phyloP scores from a whole-genome alignment of 2,329 filamentous ascomycete species.

The Pestalotiopsis sp. region DNA sequence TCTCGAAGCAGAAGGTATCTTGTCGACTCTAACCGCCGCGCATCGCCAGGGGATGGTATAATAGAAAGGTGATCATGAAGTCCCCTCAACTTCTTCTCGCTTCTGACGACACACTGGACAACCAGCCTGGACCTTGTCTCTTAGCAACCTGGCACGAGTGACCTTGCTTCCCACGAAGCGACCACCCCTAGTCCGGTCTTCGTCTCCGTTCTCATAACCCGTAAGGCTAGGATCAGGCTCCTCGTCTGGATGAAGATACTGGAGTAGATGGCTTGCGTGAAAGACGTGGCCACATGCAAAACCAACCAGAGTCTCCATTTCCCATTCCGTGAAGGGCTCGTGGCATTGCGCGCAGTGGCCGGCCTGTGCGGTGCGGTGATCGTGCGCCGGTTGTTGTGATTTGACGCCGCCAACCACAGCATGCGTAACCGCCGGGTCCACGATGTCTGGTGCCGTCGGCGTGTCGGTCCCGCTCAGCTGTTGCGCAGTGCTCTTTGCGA shows the following conservation, averaged over 20 bases:
- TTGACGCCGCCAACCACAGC: slow-evolving; percentile 16
- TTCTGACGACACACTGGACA: slow-evolving; percentile 60
- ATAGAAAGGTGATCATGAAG: background rate
- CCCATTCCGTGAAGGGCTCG: slow-evolving; percentile 60
- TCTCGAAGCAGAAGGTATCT: background rate
- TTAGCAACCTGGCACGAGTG: slow-evolving; percentile 78
- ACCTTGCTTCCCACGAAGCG: slow-evolving; percentile 84
- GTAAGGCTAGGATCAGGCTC: slow-evolving; percentile 41
- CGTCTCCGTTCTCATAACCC: slow-evolving; percentile 45
- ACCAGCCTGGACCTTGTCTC: slow-evolving; percentile 68
- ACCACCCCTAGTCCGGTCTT: slow-evolving; percentile 45
- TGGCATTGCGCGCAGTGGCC: slow-evolving; percentile 64
- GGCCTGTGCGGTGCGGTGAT: slow-evolving; percentile 40
- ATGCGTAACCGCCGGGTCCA: slow-evolving; percentile 15
- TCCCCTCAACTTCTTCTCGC: slow-evolving; percentile 27
- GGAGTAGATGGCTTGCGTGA: slow-evolving; percentile 73
- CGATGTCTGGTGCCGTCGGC: slow-evolving; percentile 19
- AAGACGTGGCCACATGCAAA: slow-evolving; percentile 85
- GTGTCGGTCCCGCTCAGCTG: slow-evolving; percentile 25
- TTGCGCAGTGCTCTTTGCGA: slow-evolving; percentile 20
- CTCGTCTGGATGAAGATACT: slow-evolving; percentile 49
- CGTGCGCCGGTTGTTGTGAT: slow-evolving; percentile 31
- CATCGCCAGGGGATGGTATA: background rate
- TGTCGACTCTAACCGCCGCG: background rate
- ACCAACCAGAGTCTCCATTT: slow-evolving; percentile 74